Conservation (phyloP, 192 early-diverging fungal species). For the Entomortierella lignicola region DNA sequence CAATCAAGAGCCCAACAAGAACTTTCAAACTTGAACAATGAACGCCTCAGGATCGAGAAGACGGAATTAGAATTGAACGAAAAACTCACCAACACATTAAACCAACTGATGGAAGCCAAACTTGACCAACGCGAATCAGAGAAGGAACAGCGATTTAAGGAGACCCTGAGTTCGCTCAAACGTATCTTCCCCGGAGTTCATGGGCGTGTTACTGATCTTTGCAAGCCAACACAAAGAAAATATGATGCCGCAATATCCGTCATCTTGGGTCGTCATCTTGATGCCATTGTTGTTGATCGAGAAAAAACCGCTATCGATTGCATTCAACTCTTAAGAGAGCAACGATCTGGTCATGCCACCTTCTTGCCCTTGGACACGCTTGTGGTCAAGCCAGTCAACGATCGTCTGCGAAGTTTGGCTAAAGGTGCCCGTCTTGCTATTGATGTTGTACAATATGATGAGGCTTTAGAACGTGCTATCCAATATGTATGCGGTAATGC, state of each 20-base stretch:
- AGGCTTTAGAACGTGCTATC: constrained; percentile 80
- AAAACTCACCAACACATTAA: constrained; percentile 80
- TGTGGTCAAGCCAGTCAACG: constrained; percentile 76
- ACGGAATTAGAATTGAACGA: constrained; percentile 85
- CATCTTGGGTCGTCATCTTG: constrained; percentile 91
- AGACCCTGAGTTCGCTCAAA: constrained; percentile 83
- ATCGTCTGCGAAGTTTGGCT: constrained; percentile 79
- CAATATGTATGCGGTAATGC: constrained; percentile 93
- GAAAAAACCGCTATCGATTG: constrained; percentile 96
- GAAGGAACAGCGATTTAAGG: constrained; percentile 79
- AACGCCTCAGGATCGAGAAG: constrained; percentile 73
- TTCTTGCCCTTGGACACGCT: constrained; percentile 95
- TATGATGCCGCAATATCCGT: constrained; percentile 89
- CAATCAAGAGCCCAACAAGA: constrained; percentile 61
- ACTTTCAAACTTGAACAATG: constrained; percentile 67
- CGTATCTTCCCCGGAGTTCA: constrained; percentile 90
- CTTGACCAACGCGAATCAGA: constrained; percentile 88
- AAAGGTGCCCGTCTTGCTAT: constrained; percentile 92
- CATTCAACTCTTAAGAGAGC: constrained; percentile 91
- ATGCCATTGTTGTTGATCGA: constrained; percentile 94
- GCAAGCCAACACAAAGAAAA: constrained; percentile 92
- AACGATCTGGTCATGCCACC: constrained; percentile 90
- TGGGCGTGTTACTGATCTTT: constrained; percentile 90
- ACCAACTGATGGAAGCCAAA: constrained; percentile 83
- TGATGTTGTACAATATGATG: constrained; percentile 91